Evolutionary conservation across 768 basidiomycete species (phyloP).

Genomic region (Pluteus cervinus): DNA sequence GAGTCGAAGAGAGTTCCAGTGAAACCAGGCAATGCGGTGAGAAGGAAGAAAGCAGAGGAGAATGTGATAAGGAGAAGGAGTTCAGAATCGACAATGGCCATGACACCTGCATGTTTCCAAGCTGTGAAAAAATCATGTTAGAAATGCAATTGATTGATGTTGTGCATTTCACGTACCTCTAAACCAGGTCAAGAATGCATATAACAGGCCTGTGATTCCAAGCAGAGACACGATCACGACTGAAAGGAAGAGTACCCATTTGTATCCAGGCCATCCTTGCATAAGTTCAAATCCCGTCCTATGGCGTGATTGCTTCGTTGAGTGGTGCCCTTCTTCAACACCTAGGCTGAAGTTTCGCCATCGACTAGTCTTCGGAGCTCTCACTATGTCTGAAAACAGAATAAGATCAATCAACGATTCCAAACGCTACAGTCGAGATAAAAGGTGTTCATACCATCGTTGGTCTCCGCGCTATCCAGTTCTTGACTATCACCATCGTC

Average conservation of each 20-base stretch:
- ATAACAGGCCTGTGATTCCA: conserved; percentile 44
- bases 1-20: conserved; percentile 61
- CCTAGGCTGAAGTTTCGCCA: conserved; percentile 13
- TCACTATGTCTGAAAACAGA: background rate
- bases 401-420: background rate
- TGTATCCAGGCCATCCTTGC: conserved; percentile 54
- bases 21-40: conserved; percentile 55
- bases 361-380: no score
- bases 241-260: conserved; percentile 56
- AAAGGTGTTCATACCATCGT: no score
- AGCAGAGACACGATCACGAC: conserved; percentile 48
- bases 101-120: conserved; percentile 57
- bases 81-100: conserved; percentile 54
- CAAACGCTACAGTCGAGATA: background rate
- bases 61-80: conserved; percentile 51
- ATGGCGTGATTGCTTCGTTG: conserved; percentile 15
- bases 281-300: conserved; percentile 31
- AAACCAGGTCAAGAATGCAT: conserved; percentile 55
- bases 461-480: background rate
- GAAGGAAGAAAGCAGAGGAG: conserved; percentile 47
- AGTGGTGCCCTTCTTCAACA: conserved; percentile 23
- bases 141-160: background rate
- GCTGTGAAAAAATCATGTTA: conserved; percentile 30
- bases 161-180: conserved; percentile 30
- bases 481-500: no score